phyloP scores from a whole-genome alignment of 768 basidiomycete species.

The Cystobasidium onofrii region DNA sequence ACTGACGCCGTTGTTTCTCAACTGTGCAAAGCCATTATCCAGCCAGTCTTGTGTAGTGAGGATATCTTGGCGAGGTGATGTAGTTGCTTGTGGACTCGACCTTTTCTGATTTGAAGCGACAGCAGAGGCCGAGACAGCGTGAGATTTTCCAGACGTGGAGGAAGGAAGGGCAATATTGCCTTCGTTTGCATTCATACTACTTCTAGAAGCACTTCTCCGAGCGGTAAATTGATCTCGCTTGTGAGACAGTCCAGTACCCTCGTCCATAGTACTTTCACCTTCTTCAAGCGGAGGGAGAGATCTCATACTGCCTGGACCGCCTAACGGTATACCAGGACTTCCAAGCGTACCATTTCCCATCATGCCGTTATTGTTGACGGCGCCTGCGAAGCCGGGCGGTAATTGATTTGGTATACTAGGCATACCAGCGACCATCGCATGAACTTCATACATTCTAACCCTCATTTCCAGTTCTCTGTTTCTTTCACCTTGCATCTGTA shows the following conservation, averaged over 20 bases:
- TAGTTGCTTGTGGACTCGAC: neutral
- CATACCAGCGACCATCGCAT: neutral
- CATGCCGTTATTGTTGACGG: neutral
- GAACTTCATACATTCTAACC: neutral
- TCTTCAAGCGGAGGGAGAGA: neutral
- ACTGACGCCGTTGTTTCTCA: neutral
- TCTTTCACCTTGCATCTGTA: constrained; percentile 34
- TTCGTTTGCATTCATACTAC: neutral
- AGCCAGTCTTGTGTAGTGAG: neutral
- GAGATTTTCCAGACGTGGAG: neutral
- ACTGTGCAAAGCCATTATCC: neutral
- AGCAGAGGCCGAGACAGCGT: neutral
- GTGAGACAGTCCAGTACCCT: neutral
- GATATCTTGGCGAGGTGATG: neutral
- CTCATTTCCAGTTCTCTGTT: constrained; percentile 32
- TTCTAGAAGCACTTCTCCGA: neutral
- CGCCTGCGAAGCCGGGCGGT: neutral
- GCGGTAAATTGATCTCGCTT: constrained; percentile 6
- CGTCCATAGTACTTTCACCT: constrained; percentile 1
- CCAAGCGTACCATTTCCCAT: neutral
- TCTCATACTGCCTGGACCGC: neutral
- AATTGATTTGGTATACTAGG: neutral
- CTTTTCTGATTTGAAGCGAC: neutral
- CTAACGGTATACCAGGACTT: neutral
- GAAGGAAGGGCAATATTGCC: neutral